Percentiles rank a stretch among this genome's conserved stretches.
phyloP scores from a whole-genome alignment of 352 stramenopile genomes.

The Bremia lactucae region DNA sequence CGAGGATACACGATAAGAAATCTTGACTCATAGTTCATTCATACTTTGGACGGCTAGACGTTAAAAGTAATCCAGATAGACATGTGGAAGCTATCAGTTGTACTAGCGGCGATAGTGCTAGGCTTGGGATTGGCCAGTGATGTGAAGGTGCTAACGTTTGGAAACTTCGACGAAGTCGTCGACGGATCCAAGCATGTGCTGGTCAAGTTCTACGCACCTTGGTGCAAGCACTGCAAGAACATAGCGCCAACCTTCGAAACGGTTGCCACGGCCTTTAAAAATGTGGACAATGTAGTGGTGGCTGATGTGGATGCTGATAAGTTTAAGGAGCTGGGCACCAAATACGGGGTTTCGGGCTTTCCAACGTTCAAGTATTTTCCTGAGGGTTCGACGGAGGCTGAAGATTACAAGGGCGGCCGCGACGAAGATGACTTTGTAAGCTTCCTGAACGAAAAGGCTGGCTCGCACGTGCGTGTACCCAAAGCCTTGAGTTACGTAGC shows the following conservation, averaged over 20 bases:
- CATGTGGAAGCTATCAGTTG: constrained; percentile 56
- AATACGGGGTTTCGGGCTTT: constrained; percentile 87
- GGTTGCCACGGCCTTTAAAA: constrained; percentile 84
- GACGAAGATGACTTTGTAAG: constrained; percentile 67
- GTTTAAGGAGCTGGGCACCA: constrained; percentile 65
- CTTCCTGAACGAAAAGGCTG: constrained; percentile 74
- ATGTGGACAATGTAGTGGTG: constrained; percentile 72
- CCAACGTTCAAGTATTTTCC: constrained; percentile 90
- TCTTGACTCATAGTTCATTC: constrained; percentile 21
- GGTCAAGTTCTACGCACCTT: constrained; percentile 87
- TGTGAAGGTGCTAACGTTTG: constrained; percentile 67
- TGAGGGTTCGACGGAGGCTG: constrained; percentile 56
- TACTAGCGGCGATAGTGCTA: constrained; percentile 31
- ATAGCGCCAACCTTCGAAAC: constrained; percentile 71
- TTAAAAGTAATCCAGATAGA: constrained; percentile 10
- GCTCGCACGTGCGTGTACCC: constrained; percentile 56
- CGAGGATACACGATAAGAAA: constrained; percentile 8
- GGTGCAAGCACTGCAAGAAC: constrained; percentile 88
- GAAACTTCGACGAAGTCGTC: constrained; percentile 75
- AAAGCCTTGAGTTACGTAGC: constrained; percentile 58
- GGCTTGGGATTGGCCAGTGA: constrained; percentile 52
- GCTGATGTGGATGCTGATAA: constrained; percentile 86
- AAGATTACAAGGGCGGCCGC: constrained; percentile 83
- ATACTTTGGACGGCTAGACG: constrained; percentile 13
- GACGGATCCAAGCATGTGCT: constrained; percentile 80